A percentile compares a stretch with the other conserved stretches of the same genome.
Conservation (phyloP, 2,329 filamentous ascomycete species). For the Achaetomium macrosporum region DNA sequence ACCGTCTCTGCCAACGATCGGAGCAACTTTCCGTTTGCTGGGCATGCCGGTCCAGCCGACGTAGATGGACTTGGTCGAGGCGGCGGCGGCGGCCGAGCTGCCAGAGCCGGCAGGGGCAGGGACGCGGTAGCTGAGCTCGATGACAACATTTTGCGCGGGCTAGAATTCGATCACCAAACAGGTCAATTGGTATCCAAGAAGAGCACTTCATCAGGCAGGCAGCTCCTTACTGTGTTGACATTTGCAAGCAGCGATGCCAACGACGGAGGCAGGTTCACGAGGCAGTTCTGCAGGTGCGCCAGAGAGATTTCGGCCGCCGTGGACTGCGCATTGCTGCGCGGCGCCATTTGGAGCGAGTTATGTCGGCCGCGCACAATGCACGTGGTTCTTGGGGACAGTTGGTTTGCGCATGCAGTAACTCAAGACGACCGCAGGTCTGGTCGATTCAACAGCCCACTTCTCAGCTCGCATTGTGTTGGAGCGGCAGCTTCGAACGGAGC, state of each 20-base stretch:
- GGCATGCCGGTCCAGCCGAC: constrained; percentile 98
- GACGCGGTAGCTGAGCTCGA: constrained; percentile 77
- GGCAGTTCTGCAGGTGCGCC: constrained; percentile 84
- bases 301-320: constrained; percentile 78
- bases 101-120: constrained; percentile 42
- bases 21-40: constrained; percentile 74
- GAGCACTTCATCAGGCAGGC: neutral
- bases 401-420: neutral
- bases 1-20: constrained; percentile 69
- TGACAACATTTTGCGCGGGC: constrained; percentile 92
- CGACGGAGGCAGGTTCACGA: constrained; percentile 84
- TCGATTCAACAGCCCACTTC: neutral
- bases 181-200: constrained; percentile 7
- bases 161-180: constrained; percentile 32
- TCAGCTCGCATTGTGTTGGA: neutral
- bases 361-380: neutral
- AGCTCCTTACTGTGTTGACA: constrained; percentile 70
- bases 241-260: constrained; percentile 81
- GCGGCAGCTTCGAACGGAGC: constrained; percentile 8
- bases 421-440: neutral
- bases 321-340: constrained; percentile 52
- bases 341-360: constrained; percentile 35
- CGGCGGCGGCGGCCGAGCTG: constrained; percentile 39
- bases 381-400: neutral
- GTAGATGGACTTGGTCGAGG: constrained; percentile 63